Evolutionary conservation across 169 alveolate genomes (phyloP), one percentile per base, ranked within the genome.

Genomic region (Toxoplasma gondii): DNA sequence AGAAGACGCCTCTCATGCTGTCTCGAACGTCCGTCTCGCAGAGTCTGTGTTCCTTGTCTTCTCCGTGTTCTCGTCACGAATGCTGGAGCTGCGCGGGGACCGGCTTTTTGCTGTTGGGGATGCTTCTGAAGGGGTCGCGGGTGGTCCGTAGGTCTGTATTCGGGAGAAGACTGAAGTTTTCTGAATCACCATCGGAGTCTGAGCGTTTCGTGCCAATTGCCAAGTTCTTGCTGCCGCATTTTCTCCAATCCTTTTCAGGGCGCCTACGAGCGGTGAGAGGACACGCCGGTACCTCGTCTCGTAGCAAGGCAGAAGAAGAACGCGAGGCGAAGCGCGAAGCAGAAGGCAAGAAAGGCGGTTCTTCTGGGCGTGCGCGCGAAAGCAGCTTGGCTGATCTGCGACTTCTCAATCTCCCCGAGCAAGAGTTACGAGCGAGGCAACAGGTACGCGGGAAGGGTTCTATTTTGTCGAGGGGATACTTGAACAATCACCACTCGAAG

Each of bases 361-460:
- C 83, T 1, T 44, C 83, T 1, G 88, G 38, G 39, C 24, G 53
- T 1, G 82, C 38, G 34, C 54, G 88, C 22, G 58, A 45, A 17
- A 93, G 95, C 58, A 45, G 58, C 34, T 45, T 93, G 49, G 95
- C 95, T 9, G 92, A 90, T 27, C 88, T 93, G 36, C 49, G 88
- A 39, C 69, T 93, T 84, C 94, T 93, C 34, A 93, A 93, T 49
- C 92, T 93, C 36, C 93, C 93, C 16, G 90, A 88, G 34, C 91
- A 93, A 69, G 95, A 93, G 70, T 81, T 93, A n/a, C 87, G 95
- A 0, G 90, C 93, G 36, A 34, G 87, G 54, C 95, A 93, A 91
- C 93, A 93, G 95, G 95, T 69, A n/a, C 58, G 45, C 87, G 54
- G n/a, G 5, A 4, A 45, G 44, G 86, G 41, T 43, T 58, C 16